Conservation (phyloP, 1,284 basidiomycete species). For the Xerocomus nothofagi region DNA sequence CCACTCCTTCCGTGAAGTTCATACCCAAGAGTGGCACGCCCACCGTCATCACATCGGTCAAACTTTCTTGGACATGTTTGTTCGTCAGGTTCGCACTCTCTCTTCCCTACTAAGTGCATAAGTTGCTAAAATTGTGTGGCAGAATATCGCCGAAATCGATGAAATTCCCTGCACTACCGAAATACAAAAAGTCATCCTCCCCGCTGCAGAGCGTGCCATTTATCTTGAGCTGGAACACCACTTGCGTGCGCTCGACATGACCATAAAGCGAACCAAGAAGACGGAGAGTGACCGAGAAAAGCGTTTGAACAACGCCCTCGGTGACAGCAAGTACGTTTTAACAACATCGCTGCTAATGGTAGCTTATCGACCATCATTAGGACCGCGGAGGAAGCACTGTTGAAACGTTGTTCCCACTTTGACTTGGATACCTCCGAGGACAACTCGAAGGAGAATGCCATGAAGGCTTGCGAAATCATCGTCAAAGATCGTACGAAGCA, state of each 20-base stretch:
- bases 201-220: constrained; percentile 92
- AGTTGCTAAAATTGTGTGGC: constrained; percentile 17
- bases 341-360: neutral
- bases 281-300: constrained; percentile 90
- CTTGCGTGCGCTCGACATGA: constrained; percentile 86
- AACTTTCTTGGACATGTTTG: constrained; percentile 79
- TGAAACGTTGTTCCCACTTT: constrained; percentile 94
- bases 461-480: constrained; percentile 92
- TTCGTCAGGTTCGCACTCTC: constrained; percentile 67
- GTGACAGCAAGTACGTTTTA: constrained; percentile 76
- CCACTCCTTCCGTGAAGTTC: constrained; percentile 95
- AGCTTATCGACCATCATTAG: constrained; percentile 38
- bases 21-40: constrained; percentile 89
- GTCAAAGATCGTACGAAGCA: constrained; percentile 80
- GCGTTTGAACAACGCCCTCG: constrained; percentile 82
- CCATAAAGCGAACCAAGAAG: constrained; percentile 81
- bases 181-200: constrained; percentile 70
- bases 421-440: constrained; percentile 69
- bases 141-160: constrained; percentile 97
- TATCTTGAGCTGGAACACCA: constrained; percentile 97
- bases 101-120: neutral
- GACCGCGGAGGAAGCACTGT: constrained; percentile 85
- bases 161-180: constrained; percentile 84
- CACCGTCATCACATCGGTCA: constrained; percentile 86
- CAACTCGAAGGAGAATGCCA: constrained; percentile 60